These are phyloP conservation scores for Prunus persica DNA, from an alignment of 306 rosid species.

Conservation along the genomic window DNA sequence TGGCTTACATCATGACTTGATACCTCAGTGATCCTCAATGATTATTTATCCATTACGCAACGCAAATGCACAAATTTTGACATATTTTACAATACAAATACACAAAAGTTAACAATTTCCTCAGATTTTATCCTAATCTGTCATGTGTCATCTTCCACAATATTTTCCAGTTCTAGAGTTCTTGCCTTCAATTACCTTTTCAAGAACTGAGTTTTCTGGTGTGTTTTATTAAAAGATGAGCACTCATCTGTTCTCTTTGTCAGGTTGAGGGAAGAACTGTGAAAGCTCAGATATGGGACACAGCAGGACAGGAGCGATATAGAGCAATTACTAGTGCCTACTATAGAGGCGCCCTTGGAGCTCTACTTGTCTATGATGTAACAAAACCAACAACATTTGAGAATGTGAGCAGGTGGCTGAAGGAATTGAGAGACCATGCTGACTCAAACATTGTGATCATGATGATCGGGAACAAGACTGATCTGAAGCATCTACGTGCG, in stretches of 20 bases:
- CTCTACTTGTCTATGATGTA: constrained; percentile 77
- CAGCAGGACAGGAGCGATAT: constrained; percentile 96
- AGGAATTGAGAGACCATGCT: constrained; percentile 94
- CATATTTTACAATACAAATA: background rate
- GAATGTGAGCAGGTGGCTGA: constrained; percentile 87
- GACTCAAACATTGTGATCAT: constrained; percentile 87
- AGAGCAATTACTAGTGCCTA: constrained; percentile 93
- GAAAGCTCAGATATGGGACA: constrained; percentile 97
- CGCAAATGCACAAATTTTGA: too few species aligned
- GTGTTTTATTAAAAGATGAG: background rate
- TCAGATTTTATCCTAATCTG: background rate
- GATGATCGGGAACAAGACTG: constrained; percentile 90
- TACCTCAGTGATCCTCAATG: too few species aligned
- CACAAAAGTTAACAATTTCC: background rate
- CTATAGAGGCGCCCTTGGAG: constrained; percentile 94
- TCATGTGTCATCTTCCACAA: background rate
- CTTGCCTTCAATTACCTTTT: background rate
- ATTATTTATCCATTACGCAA: too few species aligned
- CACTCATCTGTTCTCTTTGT: background rate
- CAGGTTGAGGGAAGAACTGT: constrained; percentile 93
- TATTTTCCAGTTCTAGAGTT: background rate
- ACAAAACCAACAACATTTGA: constrained; percentile 85
- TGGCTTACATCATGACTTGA: background rate
- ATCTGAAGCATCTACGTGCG: constrained; percentile 84
- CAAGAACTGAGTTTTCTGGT: background rate